A percentile compares a stretch with the other conserved stretches of the same genome.
These are phyloP conservation scores for Trichoderma aggressivum DNA, from an alignment of 2,329 filamentous ascomycete genomes.

Conservation along the genomic window DNA sequence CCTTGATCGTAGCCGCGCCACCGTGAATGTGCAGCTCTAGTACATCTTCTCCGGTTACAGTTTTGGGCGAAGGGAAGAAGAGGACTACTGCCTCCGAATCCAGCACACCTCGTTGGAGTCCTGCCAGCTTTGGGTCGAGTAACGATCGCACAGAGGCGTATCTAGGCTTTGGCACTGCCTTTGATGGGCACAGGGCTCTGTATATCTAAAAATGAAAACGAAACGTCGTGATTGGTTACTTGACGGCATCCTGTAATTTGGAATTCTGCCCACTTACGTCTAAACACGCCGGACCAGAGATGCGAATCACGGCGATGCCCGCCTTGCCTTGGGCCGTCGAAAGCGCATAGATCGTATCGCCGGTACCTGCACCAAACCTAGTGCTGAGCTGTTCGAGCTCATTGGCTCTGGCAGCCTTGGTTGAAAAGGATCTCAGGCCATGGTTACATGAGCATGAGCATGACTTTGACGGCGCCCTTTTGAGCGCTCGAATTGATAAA, in stretches of 20 bases:
- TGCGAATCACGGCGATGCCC: constrained; percentile 84
- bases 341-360: constrained; percentile 82
- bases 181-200: constrained; percentile 47
- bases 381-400: not conserved
- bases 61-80: constrained; percentile 76
- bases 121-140: constrained; percentile 46
- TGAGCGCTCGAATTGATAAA: not conserved
- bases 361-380: constrained; percentile 22
- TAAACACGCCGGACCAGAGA: constrained; percentile 75
- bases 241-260: not conserved
- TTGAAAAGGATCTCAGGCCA: not conserved
- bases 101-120: constrained; percentile 49
- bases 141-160: constrained; percentile 73
- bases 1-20: constrained; percentile 81
- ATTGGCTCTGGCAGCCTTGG: too few relatives aligned
- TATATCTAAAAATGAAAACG: constrained; percentile 43
- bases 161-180: constrained; percentile 44
- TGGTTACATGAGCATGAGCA: not conserved
- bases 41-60: constrained; percentile 88
- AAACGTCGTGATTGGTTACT: constrained; percentile 3
- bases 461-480: not conserved
- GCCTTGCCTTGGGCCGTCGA: constrained; percentile 83
- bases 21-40: constrained; percentile 95
- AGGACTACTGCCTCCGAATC: constrained; percentile 79
- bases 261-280: constrained; percentile 46